Evolutionary conservation across 257 asterid species (phyloP).

Genomic region (Solanum lycopersicoides): DNA sequence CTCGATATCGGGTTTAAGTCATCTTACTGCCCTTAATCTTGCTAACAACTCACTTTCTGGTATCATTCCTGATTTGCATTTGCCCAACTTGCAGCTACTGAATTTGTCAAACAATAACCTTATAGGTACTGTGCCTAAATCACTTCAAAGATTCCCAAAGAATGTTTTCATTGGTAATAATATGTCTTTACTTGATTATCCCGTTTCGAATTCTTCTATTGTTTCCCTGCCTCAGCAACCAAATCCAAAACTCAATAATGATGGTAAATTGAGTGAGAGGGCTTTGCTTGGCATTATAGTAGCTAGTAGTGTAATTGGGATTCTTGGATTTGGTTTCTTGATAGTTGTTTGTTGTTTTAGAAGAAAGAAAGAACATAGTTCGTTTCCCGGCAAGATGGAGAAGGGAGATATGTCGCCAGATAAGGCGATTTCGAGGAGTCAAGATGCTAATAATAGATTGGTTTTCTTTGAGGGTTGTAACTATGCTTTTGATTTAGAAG

Average conservation of each 20-base stretch:
- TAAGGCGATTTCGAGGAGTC: conserved; percentile 56
- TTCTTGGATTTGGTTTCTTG: conserved; percentile 55
- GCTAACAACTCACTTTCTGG: conserved; percentile 65
- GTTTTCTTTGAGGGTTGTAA: conserved; percentile 89
- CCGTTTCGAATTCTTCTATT: conserved; percentile 27
- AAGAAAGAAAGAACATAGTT: conserved; percentile 29
- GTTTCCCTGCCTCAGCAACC: conserved; percentile 38
- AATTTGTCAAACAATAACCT: conserved; percentile 68
- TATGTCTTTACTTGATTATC: conserved; percentile 32
- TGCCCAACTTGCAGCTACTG: conserved; percentile 49
- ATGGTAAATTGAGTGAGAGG: conserved; percentile 46
- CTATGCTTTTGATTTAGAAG: conserved; percentile 83
- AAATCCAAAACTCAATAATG: conserved; percentile 25
- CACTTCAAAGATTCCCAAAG: conserved; percentile 73
- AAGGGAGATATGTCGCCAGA: conserved; percentile 77
- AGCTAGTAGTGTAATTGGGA: conserved; percentile 59
- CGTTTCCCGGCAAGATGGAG: conserved; percentile 56
- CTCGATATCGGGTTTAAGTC: conserved; percentile 46
- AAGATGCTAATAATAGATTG: conserved; percentile 62
- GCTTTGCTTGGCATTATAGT: conserved; percentile 66
- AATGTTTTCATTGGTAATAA: conserved; percentile 52
- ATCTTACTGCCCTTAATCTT: conserved; percentile 53
- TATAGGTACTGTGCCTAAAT: conserved; percentile 67
- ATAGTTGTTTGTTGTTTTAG: conserved; percentile 52
- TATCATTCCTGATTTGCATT: conserved; percentile 44